Percentiles rank a stretch among this genome's conserved stretches.
phyloP scores from a whole-genome alignment of 1,139 yeast genomes.

The Candida sp. region DNA sequence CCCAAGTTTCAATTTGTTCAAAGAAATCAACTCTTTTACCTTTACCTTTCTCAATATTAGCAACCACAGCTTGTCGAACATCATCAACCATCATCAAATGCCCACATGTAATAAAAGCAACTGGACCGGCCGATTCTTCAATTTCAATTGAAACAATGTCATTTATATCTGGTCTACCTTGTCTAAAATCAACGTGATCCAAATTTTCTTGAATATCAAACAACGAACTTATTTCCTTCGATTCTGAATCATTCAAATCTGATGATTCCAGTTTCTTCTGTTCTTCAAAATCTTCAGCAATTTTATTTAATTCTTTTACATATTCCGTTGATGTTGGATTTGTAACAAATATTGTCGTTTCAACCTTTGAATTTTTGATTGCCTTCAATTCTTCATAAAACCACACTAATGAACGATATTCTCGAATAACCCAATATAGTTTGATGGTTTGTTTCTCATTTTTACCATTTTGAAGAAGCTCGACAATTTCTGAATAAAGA shows the following conservation, averaged over 20 bases:
- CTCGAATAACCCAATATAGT: conserved; percentile 35
- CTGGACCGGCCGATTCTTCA: conserved; percentile 29
- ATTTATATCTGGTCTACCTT: conserved; percentile 32
- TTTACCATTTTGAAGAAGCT: conserved; percentile 9
- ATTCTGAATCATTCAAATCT: neutral
- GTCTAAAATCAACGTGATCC: conserved; percentile 25
- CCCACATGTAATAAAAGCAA: conserved; percentile 47
- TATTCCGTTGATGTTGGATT: conserved; percentile 16
- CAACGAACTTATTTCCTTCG: conserved; percentile 2
- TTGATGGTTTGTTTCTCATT: conserved; percentile 19
- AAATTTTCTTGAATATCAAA: conserved; percentile 16
- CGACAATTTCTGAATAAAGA: conserved; percentile 20
- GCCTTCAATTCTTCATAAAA: conserved; percentile 28
- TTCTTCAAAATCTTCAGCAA: neutral
- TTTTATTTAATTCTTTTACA: conserved; percentile 7
- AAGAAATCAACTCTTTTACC: conserved; percentile 41
- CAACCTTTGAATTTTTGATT: conserved; percentile 21
- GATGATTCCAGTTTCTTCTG: conserved; percentile 7
- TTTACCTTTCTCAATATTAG: conserved; percentile 19
- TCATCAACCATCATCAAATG: conserved; percentile 50
- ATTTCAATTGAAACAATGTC: conserved; percentile 26
- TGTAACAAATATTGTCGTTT: conserved; percentile 30
- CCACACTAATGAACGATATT: conserved; percentile 28
- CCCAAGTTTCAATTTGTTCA: conserved; percentile 44
- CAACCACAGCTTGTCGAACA: conserved; percentile 30